Evolutionary conservation across 192 early-diverging fungal species (phyloP).

Genomic region (Coemansia sp.): DNA sequence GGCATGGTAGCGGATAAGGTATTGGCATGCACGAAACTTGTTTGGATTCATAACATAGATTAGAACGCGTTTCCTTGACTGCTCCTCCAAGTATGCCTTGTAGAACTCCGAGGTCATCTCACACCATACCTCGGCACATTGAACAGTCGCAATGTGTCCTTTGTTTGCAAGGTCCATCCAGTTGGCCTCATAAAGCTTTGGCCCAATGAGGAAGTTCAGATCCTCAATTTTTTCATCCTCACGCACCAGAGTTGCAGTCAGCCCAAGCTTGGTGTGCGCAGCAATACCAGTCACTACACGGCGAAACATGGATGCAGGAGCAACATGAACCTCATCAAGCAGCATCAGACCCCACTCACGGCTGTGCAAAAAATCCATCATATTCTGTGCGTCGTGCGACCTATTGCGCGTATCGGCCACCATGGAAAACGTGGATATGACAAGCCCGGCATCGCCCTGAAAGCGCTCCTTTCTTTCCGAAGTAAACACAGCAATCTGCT

Average conservation of each 20-base stretch:
- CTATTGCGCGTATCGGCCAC: conserved; percentile 90
- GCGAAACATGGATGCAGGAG: conserved; percentile 95
- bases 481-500: conserved; percentile 93
- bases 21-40: conserved; percentile 98
- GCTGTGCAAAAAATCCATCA: conserved; percentile 90
- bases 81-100: conserved; percentile 83
- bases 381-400: conserved; percentile 88
- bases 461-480: conserved; percentile 90
- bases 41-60: conserved; percentile 96
- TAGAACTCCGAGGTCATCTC: conserved; percentile 97
- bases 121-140: conserved; percentile 99
- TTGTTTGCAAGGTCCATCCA: conserved; percentile 98
- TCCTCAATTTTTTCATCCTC: conserved; percentile 98
- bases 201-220: conserved; percentile 97
- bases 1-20: conserved; percentile 92
- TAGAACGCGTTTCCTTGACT: conserved; percentile 78
- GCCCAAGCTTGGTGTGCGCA: conserved; percentile 94
- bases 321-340: conserved; percentile 98
- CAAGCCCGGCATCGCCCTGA: conserved; percentile 82
- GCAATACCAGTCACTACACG: conserved; percentile 88
- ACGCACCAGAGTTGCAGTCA: conserved; percentile 96
- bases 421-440: conserved; percentile 98
- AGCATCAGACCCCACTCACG: conserved; percentile 98
- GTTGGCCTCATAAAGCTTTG: conserved; percentile 99
- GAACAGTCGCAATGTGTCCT: conserved; percentile 97